Evolutionary conservation across 202 grass and related monocot genomes (phyloP), one percentile per base, ranked within the genome.

Genomic region (Zoysia matrella): DNA sequence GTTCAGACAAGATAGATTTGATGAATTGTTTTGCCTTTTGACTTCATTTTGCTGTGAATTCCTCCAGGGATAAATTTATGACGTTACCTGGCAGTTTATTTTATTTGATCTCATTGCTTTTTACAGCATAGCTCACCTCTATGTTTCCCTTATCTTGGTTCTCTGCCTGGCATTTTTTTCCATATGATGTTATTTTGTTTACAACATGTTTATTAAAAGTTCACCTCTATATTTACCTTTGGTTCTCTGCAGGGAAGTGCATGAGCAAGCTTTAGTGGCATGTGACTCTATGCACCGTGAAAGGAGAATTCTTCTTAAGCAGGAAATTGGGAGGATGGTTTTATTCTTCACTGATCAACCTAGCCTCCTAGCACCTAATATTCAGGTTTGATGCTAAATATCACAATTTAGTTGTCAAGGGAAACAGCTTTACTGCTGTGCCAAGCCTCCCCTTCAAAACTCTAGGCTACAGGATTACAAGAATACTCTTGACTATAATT

Each of bases 321-420:
- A 98, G 72, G 95, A 98, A 82, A 89, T 98, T 89, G 90, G 90
- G 84, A 87, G 95, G 66, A 98, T 98, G 95, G 95, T 98, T 86
- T 87, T 95, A 48, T 98, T 98, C 90, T 98, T 98, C 67, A 90
- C 92, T 52, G 95, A 98, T 86, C 95, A 98, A 84, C 95, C 95
- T 88, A 98, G 95, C 87, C 90, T 98, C 72, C 78, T 98, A 57
- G 95, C 95, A 15, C 95, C 95, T 48, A 98, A 98, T 86, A 95
- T 98, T 69, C 95, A 98, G 92, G 95, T 97, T 84, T 52, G 18
- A 15, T 89, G 40, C 47, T 44, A 74, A 74, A 7, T 90, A 71
- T 75, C 16, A 60, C 69, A 81, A 36, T 36, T 36, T 36, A 36
- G 30, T 36, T 36, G 30, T 36, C 30, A 36, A 36, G 30, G 30